Evolutionary conservation across 495 filamentous ascomycete species (phyloP).

Genomic region (Parachaetomium inaequale): DNA sequence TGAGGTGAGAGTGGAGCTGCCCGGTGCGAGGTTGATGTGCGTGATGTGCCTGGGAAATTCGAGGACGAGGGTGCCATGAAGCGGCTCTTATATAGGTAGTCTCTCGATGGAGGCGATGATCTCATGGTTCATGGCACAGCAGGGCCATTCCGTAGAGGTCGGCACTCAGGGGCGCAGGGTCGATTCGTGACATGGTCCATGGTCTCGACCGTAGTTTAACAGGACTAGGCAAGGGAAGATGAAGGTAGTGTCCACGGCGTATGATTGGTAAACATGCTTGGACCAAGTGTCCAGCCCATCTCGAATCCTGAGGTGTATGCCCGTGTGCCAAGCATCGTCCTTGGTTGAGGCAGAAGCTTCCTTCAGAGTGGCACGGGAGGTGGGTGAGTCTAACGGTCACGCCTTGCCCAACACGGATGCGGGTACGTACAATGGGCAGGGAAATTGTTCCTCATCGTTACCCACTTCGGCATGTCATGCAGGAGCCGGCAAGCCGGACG

Average conservation of each 20-base stretch:
- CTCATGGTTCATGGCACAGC: neutral
- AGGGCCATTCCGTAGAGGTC: neutral
- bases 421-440: no score
- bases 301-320: constrained; percentile 2
- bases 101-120: neutral
- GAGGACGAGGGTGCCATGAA: neutral
- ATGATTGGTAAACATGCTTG: constrained; percentile 13
- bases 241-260: neutral
- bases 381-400: neutral
- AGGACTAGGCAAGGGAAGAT: neutral
- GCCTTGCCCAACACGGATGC: neutral
- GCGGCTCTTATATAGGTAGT: neutral
- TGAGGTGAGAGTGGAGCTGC: constrained; percentile 5
- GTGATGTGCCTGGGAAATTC: neutral
- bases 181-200: neutral
- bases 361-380: constrained; percentile 16
- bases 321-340: neutral
- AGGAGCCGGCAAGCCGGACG: neutral
- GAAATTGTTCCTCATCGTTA: neutral
- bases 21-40: neutral
- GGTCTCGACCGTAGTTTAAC: neutral
- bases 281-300: constrained; percentile 4
- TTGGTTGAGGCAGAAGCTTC: constrained; percentile 8
- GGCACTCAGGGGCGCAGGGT: neutral
- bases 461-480: neutral